These are phyloP conservation scores for Striga asiatica DNA, from an alignment of 257 asterid species.

Conservation along the genomic window DNA sequence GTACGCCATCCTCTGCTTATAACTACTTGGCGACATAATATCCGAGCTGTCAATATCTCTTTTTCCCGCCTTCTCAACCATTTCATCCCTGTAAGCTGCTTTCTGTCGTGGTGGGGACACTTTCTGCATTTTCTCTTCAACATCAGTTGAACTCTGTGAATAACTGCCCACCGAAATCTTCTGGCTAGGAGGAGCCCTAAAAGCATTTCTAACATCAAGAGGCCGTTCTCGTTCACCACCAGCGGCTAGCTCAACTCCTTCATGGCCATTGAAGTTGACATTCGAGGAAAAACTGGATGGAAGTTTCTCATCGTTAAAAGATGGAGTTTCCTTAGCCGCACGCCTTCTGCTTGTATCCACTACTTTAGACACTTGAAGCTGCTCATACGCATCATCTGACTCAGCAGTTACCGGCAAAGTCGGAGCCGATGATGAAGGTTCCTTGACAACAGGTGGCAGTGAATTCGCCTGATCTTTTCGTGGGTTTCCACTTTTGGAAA, in stretches of 20 bases:
- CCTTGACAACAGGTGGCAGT: conserved; percentile 44
- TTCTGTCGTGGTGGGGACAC: conserved; percentile 68
- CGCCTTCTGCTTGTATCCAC: conserved; percentile 40
- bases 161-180: conserved; percentile 30
- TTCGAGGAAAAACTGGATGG: conserved; percentile 33
- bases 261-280: conserved; percentile 33
- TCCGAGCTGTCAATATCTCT: conserved; percentile 41
- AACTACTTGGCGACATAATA: conserved; percentile 29
- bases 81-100: conserved; percentile 58
- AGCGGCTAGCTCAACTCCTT: conserved; percentile 28
- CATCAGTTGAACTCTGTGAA: conserved; percentile 41
- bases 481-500: conserved; percentile 74
- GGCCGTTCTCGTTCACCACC: background rate
- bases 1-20: conserved; percentile 36
- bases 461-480: conserved; percentile 61
- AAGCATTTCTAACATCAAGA: conserved; percentile 33
- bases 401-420: conserved; percentile 38
- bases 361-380: conserved; percentile 42
- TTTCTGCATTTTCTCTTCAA: conserved; percentile 63
- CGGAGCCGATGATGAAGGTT: conserved; percentile 38
- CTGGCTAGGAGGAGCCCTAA: conserved; percentile 41
- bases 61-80: conserved; percentile 46
- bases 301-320: conserved; percentile 41
- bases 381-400: conserved; percentile 46
- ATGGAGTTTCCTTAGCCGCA: conserved; percentile 43